These are phyloP conservation scores for Gossypium stocksii DNA, from an alignment of 345 rosid species.

Conservation along the genomic window DNA sequence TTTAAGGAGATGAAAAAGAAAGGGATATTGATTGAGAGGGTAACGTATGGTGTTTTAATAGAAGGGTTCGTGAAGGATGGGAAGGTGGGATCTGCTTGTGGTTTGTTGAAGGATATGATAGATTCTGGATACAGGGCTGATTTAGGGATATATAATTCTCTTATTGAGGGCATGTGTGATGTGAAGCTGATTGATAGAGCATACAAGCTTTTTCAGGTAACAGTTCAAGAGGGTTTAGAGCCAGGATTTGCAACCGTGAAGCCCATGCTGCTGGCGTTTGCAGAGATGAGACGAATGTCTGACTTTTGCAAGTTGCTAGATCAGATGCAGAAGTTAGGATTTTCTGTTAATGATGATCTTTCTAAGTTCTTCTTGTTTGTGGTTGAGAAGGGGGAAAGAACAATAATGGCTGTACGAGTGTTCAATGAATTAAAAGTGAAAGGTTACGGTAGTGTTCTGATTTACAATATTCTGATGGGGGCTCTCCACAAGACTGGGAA, in stretches of 20 bases:
- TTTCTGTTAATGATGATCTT: slow-evolving; percentile 52
- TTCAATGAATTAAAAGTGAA: slow-evolving; percentile 50
- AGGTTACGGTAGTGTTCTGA: slow-evolving; percentile 52
- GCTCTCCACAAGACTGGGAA: slow-evolving; percentile 50
- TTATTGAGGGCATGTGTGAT: slow-evolving; percentile 69
- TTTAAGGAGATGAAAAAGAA: slow-evolving; percentile 76
- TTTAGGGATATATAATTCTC: slow-evolving; percentile 71
- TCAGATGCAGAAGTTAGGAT: slow-evolving; percentile 50
- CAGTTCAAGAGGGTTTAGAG: slow-evolving; percentile 59
- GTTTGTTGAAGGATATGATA: slow-evolving; percentile 74
- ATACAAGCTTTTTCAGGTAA: slow-evolving; percentile 51
- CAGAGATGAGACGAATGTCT: slow-evolving; percentile 46
- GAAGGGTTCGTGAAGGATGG: slow-evolving; percentile 67
- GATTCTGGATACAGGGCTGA: slow-evolving; percentile 84
- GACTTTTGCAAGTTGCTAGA: slow-evolving; percentile 48
- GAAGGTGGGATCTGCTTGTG: slow-evolving; percentile 60
- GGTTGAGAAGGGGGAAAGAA: slow-evolving; percentile 46
- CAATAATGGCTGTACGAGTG: slow-evolving; percentile 48
- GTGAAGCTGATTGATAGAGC: slow-evolving; percentile 67
- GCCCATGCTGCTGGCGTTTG: slow-evolving; percentile 69
- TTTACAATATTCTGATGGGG: slow-evolving; percentile 65
- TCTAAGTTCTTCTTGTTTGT: slow-evolving; percentile 50
- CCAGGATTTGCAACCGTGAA: slow-evolving; percentile 60
- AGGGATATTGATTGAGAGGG: slow-evolving; percentile 64
- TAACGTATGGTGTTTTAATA: slow-evolving; percentile 52